Evolutionary conservation across 192 early-diverging fungal genomes (phyloP), one percentile per base, ranked within the genome.

Genomic region (Irineochytrium annulatum): DNA sequence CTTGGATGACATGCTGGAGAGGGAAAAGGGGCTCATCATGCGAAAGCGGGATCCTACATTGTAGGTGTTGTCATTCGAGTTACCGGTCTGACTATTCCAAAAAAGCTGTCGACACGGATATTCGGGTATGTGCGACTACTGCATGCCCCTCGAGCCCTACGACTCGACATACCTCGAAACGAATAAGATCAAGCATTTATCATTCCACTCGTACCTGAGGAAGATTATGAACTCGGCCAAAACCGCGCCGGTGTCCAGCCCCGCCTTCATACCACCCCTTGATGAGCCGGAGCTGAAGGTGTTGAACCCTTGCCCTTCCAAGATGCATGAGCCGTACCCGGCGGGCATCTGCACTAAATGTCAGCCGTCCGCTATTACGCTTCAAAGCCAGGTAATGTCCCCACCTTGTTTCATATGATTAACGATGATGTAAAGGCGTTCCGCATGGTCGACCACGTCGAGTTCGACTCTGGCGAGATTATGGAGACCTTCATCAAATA

Each of bases 321-420:
- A 80, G 16, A 83, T 83, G 0, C 96, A 99, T 72, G 84, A 86
- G 19, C 80, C 91, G 44, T 99, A 89, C 86, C 96, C 96, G 0
- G 87, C 79, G 46, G 91, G 92, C 29, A 97, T 99, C 65, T 99
- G 96, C 77, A 89, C 92, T 29, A 95, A 95, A 73, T 98, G 96
- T 65, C 96, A 98, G 71, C 96, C 96, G 5, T 86, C 87, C 33
- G 87, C 96, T 1, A 83, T 97, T 32, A 92, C 93, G 1, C 67
- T 98, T 41, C 89, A 92, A 63, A 77, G 79, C 14, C 93, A 94
- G 64, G 76, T 78, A 71, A 43, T 14, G 28, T 6, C 11, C 24
- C 19, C 14, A 43, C 14, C 39, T 43, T 14, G 39, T 17, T 43
- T 14, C 19, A 19, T 43, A 17, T 14, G 39, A 43, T 14, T 14